Evolutionary conservation across 2,329 filamentous ascomycete genomes (phyloP).

Genomic region (Diaporthe ilicicola): DNA sequence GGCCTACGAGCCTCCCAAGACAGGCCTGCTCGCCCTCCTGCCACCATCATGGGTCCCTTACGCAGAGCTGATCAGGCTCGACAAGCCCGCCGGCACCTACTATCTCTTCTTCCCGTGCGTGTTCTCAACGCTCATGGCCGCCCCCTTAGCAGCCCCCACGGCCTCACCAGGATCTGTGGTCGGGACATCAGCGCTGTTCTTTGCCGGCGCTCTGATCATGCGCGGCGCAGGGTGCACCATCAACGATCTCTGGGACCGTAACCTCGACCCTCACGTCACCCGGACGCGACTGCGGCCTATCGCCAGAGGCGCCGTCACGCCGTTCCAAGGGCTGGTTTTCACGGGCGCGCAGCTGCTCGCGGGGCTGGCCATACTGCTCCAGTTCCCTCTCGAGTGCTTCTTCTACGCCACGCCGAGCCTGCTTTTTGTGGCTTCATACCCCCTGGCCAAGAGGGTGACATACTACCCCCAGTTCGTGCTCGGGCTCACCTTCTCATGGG

Average conservation of each 20-base stretch:
- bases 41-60: slow-evolving; percentile 80
- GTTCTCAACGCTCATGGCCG: slow-evolving; percentile 84
- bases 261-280: slow-evolving; percentile 82
- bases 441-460: slow-evolving; percentile 84
- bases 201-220: slow-evolving; percentile 82
- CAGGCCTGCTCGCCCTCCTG: slow-evolving; percentile 74
- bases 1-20: slow-evolving; percentile 72
- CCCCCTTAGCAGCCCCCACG: slow-evolving; percentile 71
- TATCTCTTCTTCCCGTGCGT: slow-evolving; percentile 88
- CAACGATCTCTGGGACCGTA: slow-evolving; percentile 90
- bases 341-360: slow-evolving; percentile 78
- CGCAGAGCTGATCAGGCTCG: slow-evolving; percentile 80
- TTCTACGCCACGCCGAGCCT: slow-evolving; percentile 82
- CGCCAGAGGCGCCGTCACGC: slow-evolving; percentile 79
- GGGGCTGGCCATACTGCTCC: slow-evolving; percentile 77
- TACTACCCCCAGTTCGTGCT: slow-evolving; percentile 88
- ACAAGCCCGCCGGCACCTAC: slow-evolving; percentile 83
- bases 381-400: slow-evolving; percentile 78
- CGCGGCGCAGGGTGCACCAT: slow-evolving; percentile 88
- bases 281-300: slow-evolving; percentile 83
- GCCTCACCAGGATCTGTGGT: slow-evolving; percentile 68
- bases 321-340: slow-evolving; percentile 75
- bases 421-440: slow-evolving; percentile 77
- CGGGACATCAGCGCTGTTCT: slow-evolving; percentile 74
- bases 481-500: slow-evolving; percentile 88